Percentiles rank a stretch among this genome's conserved stretches.
Evolutionary conservation across 495 filamentous ascomycete species (phyloP).

Genomic region (Echria macrotheca): DNA sequence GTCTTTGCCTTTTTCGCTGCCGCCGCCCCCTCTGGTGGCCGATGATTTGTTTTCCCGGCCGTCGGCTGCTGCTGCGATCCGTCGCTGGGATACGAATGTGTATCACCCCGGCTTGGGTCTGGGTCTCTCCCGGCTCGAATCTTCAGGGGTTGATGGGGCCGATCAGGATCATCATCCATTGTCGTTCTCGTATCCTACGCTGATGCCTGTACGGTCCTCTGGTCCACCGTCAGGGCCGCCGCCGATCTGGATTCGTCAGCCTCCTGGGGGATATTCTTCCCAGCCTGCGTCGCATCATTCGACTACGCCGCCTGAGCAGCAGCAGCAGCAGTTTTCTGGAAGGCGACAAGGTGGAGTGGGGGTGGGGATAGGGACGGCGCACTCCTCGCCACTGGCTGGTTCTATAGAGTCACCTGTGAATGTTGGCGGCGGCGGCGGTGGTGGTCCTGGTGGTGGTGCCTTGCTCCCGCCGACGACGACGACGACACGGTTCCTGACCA

Average conservation of each 20-base stretch:
- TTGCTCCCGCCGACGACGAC: no score
- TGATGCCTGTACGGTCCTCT: constrained; percentile 23
- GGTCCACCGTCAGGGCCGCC: constrained; percentile 17
- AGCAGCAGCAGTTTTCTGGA: no score
- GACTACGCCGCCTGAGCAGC: background rate
- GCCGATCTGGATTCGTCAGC: constrained; percentile 16
- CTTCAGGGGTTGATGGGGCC: constrained; percentile 4
- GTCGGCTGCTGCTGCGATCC: no score
- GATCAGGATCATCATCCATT: no score
- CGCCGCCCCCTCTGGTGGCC: no score
- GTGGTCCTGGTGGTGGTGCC: no score
- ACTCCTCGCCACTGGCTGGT: constrained; percentile 12
- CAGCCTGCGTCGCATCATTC: constrained; percentile 51
- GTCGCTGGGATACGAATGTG: constrained; percentile 23
- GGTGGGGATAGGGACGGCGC: constrained; percentile 16
- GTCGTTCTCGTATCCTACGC: constrained; percentile 24
- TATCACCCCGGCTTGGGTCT: constrained; percentile 17
- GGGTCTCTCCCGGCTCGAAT: constrained; percentile 5
- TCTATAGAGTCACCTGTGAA: no score
- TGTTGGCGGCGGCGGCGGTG: no score
- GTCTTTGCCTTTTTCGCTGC: constrained; percentile 27
- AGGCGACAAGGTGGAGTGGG: no score
- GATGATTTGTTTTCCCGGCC: no score
- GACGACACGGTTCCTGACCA: no score
- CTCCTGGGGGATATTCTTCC: constrained; percentile 44